Evolutionary conservation across 371 early-diverging fungal species (phyloP), one percentile per base, ranked within the genome.

Genomic region (Mortierella sp.): DNA sequence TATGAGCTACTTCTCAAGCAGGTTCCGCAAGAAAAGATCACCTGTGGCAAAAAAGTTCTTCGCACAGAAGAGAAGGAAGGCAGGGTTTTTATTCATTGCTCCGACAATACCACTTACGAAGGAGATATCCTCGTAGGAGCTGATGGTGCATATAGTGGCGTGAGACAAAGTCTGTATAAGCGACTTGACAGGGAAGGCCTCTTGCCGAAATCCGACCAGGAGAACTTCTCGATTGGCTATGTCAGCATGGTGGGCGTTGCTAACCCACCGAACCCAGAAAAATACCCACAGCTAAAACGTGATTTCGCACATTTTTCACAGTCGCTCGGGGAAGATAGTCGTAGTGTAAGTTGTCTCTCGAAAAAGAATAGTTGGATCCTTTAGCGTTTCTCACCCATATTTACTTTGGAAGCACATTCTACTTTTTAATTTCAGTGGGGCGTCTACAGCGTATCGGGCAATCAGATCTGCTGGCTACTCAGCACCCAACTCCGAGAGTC

Each of bases 101-200:
- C 65, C 3, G 72, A 72, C 40, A 52, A 60, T 16, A 60, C 66
- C 1, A 59, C 47, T 0, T 63, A 51, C n/a, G 24, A 43, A 24
- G 72, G 64, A 10, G 72, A 72, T 26, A 65, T 72, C 20, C 72
- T 72, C 18, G 47, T 72, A 10, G 72, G 65, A 12, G 72, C 72
- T 0, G 72, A 72, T 49, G 72, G 72, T 2, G 72, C 72, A 3
- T 72, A 72, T 20, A 65, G 66, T 28, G 62, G 35, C 2, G 66
- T 72, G 5, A 61, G 72, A 1, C 72, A 72, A 20, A 61, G 52
- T 5, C 22, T 72, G 1, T 72, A 72, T 54, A 61, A 51, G 54
- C 9, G 37, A 2, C 10, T 72, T 45, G n/a, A 65, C 11, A 40
- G 32, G 26, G 24, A 62, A 11, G 72, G 66, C 6, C 14, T 40